Percentiles rank a stretch among this genome's conserved stretches.
phyloP scores from a whole-genome alignment of 2,329 filamentous ascomycete species.

The Beauveria rudraprayagi region DNA sequence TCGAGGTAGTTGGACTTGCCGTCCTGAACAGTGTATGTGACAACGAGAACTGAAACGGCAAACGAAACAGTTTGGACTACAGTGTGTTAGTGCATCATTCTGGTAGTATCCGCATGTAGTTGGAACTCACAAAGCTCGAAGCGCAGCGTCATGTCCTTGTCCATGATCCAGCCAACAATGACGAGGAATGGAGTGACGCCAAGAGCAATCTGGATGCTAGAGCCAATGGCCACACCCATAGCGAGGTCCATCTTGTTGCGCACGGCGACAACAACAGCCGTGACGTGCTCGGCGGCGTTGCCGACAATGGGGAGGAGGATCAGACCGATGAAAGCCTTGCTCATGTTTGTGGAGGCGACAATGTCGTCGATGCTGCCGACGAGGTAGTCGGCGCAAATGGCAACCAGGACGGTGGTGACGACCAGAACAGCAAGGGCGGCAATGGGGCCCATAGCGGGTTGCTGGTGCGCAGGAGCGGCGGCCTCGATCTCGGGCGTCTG shows the following conservation, averaged over 20 bases:
- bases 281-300: conserved; percentile 75
- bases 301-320: conserved; percentile 74
- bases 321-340: conserved; percentile 73
- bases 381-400: conserved; percentile 68
- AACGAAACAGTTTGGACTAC: conserved; percentile 68
- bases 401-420: conserved; percentile 60
- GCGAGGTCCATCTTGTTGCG: conserved; percentile 69
- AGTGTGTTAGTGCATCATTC: neutral
- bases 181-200: conserved; percentile 75
- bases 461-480: conserved; percentile 22
- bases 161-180: conserved; percentile 71
- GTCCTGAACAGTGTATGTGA: conserved; percentile 70
- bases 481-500: conserved; percentile 38
- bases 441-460: conserved; percentile 51
- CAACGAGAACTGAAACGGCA: conserved; percentile 66
- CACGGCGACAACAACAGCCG: conserved; percentile 68
- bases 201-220: conserved; percentile 74
- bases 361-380: conserved; percentile 69
- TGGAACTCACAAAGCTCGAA: conserved; percentile 53
- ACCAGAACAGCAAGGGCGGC: conserved; percentile 61
- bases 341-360: conserved; percentile 61
- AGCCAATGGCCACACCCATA: conserved; percentile 75
- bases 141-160: conserved; percentile 65
- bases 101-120: neutral
- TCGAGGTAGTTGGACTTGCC: conserved; percentile 81